Evolutionary conservation across 306 rosid genomes (phyloP).

Genomic region (Purshia tridentata): DNA sequence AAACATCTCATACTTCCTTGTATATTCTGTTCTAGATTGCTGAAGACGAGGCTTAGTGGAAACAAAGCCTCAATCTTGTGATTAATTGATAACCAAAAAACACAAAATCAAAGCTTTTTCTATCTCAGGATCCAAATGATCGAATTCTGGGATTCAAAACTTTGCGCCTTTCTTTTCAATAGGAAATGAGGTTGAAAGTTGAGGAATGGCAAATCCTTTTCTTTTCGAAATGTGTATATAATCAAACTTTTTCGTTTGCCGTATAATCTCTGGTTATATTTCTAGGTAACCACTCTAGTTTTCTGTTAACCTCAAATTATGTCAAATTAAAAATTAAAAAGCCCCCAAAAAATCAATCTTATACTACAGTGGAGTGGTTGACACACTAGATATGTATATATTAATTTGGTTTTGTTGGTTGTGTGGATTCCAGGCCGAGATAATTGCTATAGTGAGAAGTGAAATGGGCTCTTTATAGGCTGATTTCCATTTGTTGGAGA

Average conservation of each 20-base stretch:
- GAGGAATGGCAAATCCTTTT: neutral
- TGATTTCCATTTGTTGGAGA: constrained; percentile 33
- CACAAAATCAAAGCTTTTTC: neutral
- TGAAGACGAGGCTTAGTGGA: neutral
- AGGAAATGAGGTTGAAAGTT: neutral
- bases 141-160: neutral
- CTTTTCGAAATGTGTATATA: neutral
- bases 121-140: neutral
- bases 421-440: neutral
- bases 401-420: no score
- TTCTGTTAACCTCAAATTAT: neutral
- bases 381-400: no score
- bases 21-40: neutral
- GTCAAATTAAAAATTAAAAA: neutral
- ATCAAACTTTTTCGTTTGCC: neutral
- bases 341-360: no score
- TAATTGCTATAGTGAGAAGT: neutral
- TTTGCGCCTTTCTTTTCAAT: neutral
- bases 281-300: neutral
- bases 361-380: no score
- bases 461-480: constrained; percentile 6
- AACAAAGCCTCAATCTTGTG: constrained; percentile 7
- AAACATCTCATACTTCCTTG: neutral
- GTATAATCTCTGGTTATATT: neutral
- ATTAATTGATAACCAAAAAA: neutral